Conservation (phyloP, 2,329 filamentous ascomycete species). For the Sporothrix pseudoabietina region DNA sequence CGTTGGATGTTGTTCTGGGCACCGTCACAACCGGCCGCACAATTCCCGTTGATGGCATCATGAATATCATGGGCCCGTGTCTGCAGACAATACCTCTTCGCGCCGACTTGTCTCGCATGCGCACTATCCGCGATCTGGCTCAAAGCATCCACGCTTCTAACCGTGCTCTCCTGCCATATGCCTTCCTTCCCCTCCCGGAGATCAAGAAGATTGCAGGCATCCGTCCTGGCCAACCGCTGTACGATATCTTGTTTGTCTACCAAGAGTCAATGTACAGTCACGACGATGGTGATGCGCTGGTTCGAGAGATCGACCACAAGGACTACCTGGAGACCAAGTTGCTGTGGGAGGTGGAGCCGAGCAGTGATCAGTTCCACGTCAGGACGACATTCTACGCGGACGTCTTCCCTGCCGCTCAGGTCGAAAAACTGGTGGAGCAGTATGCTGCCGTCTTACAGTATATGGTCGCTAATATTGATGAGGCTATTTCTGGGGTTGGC, state of each 20-base stretch:
- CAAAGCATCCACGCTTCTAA: slow-evolving; percentile 65
- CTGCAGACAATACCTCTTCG: slow-evolving; percentile 74
- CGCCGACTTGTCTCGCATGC: slow-evolving; percentile 57
- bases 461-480: slow-evolving; percentile 38
- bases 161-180: slow-evolving; percentile 65
- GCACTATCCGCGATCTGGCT: slow-evolving; percentile 62
- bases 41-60: slow-evolving; percentile 68
- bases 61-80: slow-evolving; percentile 76
- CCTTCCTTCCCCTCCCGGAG: slow-evolving; percentile 64
- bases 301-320: slow-evolving; percentile 60
- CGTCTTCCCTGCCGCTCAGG: slow-evolving; percentile 57
- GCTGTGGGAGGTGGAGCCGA: slow-evolving; percentile 69
- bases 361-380: slow-evolving; percentile 43
- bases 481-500: slow-evolving; percentile 37
- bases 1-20: slow-evolving; percentile 70
- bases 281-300: slow-evolving; percentile 35
- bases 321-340: slow-evolving; percentile 78
- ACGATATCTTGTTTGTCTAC: slow-evolving; percentile 81
- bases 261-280: slow-evolving; percentile 67
- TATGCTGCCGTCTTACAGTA: slow-evolving; percentile 54
- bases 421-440: slow-evolving; percentile 61
- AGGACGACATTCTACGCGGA: slow-evolving; percentile 53
- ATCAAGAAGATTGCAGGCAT: slow-evolving; percentile 65
- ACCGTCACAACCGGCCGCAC: slow-evolving; percentile 81
- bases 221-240: slow-evolving; percentile 60